phyloP scores from a whole-genome alignment of 2,329 filamentous ascomycete species.

The Botrytis porri region DNA sequence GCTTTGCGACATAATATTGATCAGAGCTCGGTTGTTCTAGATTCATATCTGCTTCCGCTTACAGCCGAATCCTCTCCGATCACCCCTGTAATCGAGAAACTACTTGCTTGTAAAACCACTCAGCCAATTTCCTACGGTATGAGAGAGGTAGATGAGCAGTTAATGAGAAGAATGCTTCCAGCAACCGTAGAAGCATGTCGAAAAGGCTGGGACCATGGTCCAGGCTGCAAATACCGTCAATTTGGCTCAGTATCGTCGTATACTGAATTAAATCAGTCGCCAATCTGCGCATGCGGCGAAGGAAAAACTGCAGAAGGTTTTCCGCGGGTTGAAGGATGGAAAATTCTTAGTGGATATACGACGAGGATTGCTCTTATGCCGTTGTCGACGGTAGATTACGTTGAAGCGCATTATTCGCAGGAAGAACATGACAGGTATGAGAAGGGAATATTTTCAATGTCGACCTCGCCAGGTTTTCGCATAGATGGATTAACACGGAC shows the following conservation, averaged over 20 bases:
- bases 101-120: not conserved
- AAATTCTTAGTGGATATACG: not conserved
- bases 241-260: not conserved
- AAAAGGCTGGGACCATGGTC: slow-evolving; percentile 18
- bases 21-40: slow-evolving; percentile 23
- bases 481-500: not conserved
- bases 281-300: not conserved
- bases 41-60: slow-evolving; percentile 18
- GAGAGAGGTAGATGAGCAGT: not conserved
- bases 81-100: not conserved
- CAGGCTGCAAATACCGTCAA: not conserved
- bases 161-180: slow-evolving; percentile 20
- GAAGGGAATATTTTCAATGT: too few relatives aligned
- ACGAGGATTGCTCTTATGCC: slow-evolving; percentile 3
- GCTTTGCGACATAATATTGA: slow-evolving; percentile 16
- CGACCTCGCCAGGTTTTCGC: not conserved
- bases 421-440: not conserved
- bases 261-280: not conserved
- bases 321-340: not conserved
- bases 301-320: not conserved
- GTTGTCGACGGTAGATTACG: not conserved
- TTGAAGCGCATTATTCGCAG: not conserved
- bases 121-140: not conserved
- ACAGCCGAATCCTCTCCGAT: not conserved
- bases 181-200: slow-evolving; percentile 21